Evolutionary conservation across 2,329 filamentous ascomycete species (phyloP).

Genomic region (Phoma herbarum): DNA sequence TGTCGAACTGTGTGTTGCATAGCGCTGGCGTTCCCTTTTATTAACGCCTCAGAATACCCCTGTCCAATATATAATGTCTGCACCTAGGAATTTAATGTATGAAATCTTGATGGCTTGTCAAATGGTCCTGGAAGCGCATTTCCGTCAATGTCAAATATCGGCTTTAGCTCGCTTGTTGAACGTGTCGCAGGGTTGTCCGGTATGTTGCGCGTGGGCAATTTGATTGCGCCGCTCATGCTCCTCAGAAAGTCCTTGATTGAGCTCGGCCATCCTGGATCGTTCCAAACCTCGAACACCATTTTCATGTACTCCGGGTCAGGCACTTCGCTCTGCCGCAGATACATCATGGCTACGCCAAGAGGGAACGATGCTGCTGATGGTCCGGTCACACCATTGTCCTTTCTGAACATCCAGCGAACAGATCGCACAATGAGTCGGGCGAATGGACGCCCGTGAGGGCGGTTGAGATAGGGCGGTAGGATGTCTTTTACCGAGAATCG

Average conservation of each 20-base stretch:
- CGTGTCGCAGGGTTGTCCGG: slow-evolving; percentile 4
- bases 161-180: slow-evolving; percentile 13
- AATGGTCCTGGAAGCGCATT: slow-evolving; percentile 3
- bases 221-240: slow-evolving; percentile 26
- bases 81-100: slow-evolving; percentile 13
- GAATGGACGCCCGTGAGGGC: slow-evolving; percentile 34
- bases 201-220: not conserved
- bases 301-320: slow-evolving; percentile 28
- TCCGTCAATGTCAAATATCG: slow-evolving; percentile 7
- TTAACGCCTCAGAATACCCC: not conserved
- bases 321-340: slow-evolving; percentile 24
- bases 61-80: slow-evolving; percentile 18
- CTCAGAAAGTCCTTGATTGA: slow-evolving; percentile 34
- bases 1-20: slow-evolving; percentile 25
- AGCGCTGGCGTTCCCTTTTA: slow-evolving; percentile 22
- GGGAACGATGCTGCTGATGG: slow-evolving; percentile 33
- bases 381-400: slow-evolving; percentile 32
- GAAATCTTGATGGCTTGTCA: slow-evolving; percentile 2
- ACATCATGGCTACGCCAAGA: slow-evolving; percentile 33
- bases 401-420: slow-evolving; percentile 36
- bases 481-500: slow-evolving; percentile 21
- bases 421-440: slow-evolving; percentile 37
- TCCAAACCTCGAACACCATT: slow-evolving; percentile 25
- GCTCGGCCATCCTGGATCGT: slow-evolving; percentile 28
- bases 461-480: slow-evolving; percentile 20